Conservation (phyloP, 169 alveolate genomes). For the Plasmodium coatneyi region DNA sequence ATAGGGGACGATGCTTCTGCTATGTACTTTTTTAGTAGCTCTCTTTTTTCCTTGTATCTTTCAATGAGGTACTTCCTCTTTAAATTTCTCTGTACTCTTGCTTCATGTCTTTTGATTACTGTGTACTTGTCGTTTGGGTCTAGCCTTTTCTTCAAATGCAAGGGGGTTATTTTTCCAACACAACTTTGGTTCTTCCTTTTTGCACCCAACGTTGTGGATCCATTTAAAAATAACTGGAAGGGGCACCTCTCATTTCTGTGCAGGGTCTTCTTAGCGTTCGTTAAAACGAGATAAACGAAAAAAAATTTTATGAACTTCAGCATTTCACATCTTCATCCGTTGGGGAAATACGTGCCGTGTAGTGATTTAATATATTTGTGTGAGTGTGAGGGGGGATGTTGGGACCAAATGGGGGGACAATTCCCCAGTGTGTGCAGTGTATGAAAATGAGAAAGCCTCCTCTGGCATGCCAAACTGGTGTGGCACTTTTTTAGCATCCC, state of each 20-base stretch:
- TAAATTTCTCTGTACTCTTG: constrained; percentile 78
- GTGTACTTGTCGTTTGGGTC: constrained; percentile 66
- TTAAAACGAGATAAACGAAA: constrained; percentile 12
- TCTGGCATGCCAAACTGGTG: not conserved
- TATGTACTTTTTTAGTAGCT: constrained; percentile 78
- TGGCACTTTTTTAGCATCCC: not conserved
- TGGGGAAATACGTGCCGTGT: not conserved
- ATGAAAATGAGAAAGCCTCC: not conserved
- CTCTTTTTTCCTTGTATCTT: constrained; percentile 78
- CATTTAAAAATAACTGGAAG: constrained; percentile 16
- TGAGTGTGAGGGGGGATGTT: not conserved
- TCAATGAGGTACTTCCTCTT: constrained; percentile 77
- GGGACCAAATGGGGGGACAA: not conserved
- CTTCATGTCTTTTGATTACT: constrained; percentile 76
- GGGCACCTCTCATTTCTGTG: not conserved
- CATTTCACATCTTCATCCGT: constrained; percentile 57
- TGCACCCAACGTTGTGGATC: not conserved
- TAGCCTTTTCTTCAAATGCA: constrained; percentile 52
- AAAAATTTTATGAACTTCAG: constrained; percentile 42
- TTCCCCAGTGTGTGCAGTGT: not conserved
- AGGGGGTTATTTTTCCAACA: not conserved
- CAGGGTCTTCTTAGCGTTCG: not conserved
- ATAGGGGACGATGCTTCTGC: constrained; percentile 77
- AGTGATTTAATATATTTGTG: not conserved
- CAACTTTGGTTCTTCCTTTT: constrained; percentile 10